Evolutionary conservation across 163 green algal species (phyloP), one percentile per base, ranked within the genome.

Genomic region (Chlorella variabilis): DNA sequence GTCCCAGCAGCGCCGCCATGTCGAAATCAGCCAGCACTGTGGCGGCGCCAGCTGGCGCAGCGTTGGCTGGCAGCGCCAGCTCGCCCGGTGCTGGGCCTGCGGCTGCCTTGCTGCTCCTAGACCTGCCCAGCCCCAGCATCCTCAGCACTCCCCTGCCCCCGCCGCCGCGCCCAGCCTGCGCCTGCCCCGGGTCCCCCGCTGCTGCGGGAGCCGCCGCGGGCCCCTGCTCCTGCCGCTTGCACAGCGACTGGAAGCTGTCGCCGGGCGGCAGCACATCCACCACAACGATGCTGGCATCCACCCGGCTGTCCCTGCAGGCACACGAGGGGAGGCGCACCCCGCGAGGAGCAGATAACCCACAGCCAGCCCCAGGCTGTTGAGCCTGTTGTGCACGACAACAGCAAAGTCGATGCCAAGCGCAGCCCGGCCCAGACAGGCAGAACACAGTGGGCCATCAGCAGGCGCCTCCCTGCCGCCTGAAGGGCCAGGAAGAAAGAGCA

Each of bases 211-310:
- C 25, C 34, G 17, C 29, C 38, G 48, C 34, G 15, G 21, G 23
- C 51, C 7, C 17, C 54, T 42, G 33, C 45, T 67, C n/a, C 56
- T 63, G 56, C 27, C 33, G 41, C 68, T 73, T 39, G 63, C 42
- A 67, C 27, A 81, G 27, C 27, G 45, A n/a, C 4, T 39, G 48
- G 31, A 88, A 91, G 45, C 18, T 77, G 3, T 66, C 51, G 11
- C 75, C 82, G 39, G 45, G 42, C 0, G 87, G 87, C 65, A 91
- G 67, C 17, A 91, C 51, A 74, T 93, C 89, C 5, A 84, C 75
- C 17, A 92, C 70, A 13, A 92, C 76, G 34, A 93, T 29, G 54
- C 76, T 82, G 29, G 82, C 87, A 73, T 93, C 88, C 34, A 89
- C 89, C 18, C n/a, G 7, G 11, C 38, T 69, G 42, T 23, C 68